A percentile compares a stretch with the other conserved stretches of the same genome.
Evolutionary conservation across 2,329 filamentous ascomycete genomes (phyloP).

Genomic region (Cytospora paraplurivora): DNA sequence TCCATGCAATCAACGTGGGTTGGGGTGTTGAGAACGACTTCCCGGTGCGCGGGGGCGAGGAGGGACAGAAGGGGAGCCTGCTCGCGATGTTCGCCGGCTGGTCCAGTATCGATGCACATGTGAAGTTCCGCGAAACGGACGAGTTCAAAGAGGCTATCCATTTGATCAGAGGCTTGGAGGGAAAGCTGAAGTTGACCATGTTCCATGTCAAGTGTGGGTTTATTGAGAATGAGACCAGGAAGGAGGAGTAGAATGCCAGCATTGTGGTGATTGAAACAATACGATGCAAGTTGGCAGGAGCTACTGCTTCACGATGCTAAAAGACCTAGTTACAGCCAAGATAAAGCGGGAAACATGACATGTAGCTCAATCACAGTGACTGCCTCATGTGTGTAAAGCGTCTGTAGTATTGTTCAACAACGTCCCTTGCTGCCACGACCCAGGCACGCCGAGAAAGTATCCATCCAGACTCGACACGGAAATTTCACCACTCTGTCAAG

Average conservation of each 20-base stretch:
- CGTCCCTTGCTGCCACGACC: not conserved
- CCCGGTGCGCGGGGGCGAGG: slow-evolving; percentile 34
- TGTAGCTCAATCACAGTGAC: not conserved
- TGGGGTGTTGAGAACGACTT: slow-evolving; percentile 41
- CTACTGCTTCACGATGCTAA: no score
- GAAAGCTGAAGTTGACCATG: slow-evolving; percentile 30
- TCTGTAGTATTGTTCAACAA: not conserved
- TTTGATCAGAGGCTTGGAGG: slow-evolving; percentile 32
- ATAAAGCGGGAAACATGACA: no score
- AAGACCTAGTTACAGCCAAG: no score
- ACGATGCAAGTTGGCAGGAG: no score
- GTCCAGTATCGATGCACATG: slow-evolving; percentile 43
- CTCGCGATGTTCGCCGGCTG: slow-evolving; percentile 40
- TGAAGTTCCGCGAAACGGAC: slow-evolving; percentile 39
- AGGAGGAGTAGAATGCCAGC: not conserved
- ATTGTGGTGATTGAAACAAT: no score
- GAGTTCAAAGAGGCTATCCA: slow-evolving; percentile 40
- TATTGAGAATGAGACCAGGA: slow-evolving; percentile 16
- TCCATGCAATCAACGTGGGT: slow-evolving; percentile 30
- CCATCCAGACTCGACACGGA: not conserved
- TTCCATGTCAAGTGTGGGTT: slow-evolving; percentile 31
- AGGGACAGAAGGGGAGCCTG: slow-evolving; percentile 35
- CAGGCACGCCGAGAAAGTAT: not conserved
- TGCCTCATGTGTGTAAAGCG: not conserved
- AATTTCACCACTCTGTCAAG: not conserved